Evolutionary conservation across 768 basidiomycete genomes (phyloP).

Genomic region (Lepiota subincarnata): DNA sequence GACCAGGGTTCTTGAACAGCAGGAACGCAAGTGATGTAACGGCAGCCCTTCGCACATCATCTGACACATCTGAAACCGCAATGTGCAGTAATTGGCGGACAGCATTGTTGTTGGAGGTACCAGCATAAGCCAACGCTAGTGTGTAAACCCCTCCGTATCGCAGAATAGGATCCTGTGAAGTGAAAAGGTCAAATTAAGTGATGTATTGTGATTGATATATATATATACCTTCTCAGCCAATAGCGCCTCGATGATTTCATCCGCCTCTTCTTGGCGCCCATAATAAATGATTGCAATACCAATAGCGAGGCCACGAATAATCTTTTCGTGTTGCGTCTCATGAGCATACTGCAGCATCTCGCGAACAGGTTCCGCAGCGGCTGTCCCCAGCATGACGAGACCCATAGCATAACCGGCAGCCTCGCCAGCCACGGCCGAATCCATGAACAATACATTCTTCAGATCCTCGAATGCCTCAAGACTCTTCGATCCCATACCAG

Average conservation of each 20-base stretch:
- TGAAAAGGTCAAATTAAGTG: constrained; percentile 8
- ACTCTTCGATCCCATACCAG: constrained; percentile 90
- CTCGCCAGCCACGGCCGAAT: constrained; percentile 95
- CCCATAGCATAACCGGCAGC: constrained; percentile 98
- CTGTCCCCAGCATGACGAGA: constrained; percentile 95
- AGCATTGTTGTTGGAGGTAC: constrained; percentile 91
- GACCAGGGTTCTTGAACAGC: constrained; percentile 93
- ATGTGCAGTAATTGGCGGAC: constrained; percentile 90
- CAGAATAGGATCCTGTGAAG: constrained; percentile 82
- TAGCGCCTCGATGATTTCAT: constrained; percentile 72
- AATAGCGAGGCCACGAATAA: constrained; percentile 92
- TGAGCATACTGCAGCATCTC: constrained; percentile 97
- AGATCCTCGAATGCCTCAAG: constrained; percentile 89
- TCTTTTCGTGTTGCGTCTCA: constrained; percentile 99
- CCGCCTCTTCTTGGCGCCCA: constrained; percentile 89
- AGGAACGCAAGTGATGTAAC: constrained; percentile 95
- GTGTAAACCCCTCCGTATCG: constrained; percentile 98
- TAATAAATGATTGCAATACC: constrained; percentile 92
- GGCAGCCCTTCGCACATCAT: constrained; percentile 95
- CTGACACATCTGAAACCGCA: constrained; percentile 96
- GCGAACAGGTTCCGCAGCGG: constrained; percentile 67
- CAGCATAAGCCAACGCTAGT: constrained; percentile 92
- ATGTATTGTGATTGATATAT: background rate
- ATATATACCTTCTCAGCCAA: constrained; percentile 77
- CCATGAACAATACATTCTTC: constrained; percentile 83